Evolutionary conservation across 192 early-diverging fungal genomes (phyloP).

Genomic region (Umbelopsis ramanniana): DNA sequence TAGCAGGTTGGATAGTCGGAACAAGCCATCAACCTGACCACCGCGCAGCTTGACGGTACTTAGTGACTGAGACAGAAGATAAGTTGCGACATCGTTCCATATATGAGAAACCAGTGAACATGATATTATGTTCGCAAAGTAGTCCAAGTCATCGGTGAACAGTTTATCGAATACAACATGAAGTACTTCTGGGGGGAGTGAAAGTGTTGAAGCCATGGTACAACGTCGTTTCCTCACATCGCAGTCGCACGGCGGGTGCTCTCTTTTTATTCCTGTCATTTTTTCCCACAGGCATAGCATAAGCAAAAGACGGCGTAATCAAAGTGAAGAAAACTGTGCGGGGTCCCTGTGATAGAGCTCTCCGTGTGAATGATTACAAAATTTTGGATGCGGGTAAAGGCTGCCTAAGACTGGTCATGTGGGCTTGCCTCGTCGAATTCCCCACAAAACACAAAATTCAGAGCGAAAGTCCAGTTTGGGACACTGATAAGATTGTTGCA

Average conservation of each 20-base stretch:
- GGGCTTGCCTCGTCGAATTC: not conserved
- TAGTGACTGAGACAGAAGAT: not conserved
- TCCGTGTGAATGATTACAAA: constrained; percentile 14
- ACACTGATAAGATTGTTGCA: too few relatives aligned
- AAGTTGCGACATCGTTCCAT: constrained; percentile 9
- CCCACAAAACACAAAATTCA: not conserved
- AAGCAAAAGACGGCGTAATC: not conserved
- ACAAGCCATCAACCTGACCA: not conserved
- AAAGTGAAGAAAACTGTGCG: not conserved
- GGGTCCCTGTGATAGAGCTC: not conserved
- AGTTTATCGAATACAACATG: not conserved
- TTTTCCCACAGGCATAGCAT: constrained; percentile 24
- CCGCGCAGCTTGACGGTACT: not conserved
- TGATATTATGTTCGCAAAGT: constrained; percentile 6
- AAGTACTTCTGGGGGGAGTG: constrained; percentile 10
- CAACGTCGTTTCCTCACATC: constrained; percentile 4
- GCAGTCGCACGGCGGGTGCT: not conserved
- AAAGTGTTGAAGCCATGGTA: constrained; percentile 1
- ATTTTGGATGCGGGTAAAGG: not conserved
- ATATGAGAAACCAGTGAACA: constrained; percentile 15
- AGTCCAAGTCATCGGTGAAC: not conserved
- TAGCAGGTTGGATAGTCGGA: not conserved
- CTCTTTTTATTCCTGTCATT: constrained; percentile 15
- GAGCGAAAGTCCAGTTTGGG: too few relatives aligned
- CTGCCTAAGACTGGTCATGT: not conserved